Percentiles rank a stretch among this genome's conserved stretches.
Evolutionary conservation across 805 yeast genomes (phyloP).

Genomic region (Lachancea kluyveri): DNA sequence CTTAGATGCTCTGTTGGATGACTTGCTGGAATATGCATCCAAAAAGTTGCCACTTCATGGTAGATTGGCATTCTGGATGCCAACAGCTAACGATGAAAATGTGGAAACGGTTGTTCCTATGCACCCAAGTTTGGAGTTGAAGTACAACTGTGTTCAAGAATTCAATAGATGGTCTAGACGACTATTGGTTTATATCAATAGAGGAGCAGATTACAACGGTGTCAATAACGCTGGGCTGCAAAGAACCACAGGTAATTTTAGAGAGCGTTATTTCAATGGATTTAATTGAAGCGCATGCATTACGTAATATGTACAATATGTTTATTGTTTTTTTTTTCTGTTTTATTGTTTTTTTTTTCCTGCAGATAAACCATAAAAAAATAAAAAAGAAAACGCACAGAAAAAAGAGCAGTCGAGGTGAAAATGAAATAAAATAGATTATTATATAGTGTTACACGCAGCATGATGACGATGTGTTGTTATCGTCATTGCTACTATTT

Average conservation of each 20-base stretch:
- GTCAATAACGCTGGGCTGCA: conserved; percentile 38
- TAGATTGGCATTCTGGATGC: conserved; percentile 91
- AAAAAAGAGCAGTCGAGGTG: not conserved
- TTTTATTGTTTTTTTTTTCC: conserved; percentile 2
- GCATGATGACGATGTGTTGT: conserved; percentile 10
- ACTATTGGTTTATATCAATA: conserved; percentile 69
- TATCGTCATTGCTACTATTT: not conserved
- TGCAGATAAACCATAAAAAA: not conserved
- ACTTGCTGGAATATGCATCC: conserved; percentile 68
- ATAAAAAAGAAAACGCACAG: not conserved
- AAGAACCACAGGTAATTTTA: conserved; percentile 50
- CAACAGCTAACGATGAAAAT: conserved; percentile 85
- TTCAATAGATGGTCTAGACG: conserved; percentile 93
- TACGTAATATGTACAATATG: not conserved
- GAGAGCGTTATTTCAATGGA: conserved; percentile 71
- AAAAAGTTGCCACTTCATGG: conserved; percentile 67
- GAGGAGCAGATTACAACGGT: conserved; percentile 51
- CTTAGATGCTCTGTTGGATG: conserved; percentile 69
- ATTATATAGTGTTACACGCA: conserved; percentile 11
- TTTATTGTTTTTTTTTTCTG: conserved; percentile 3
- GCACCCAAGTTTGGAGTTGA: conserved; percentile 64
- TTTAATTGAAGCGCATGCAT: conserved; percentile 34
- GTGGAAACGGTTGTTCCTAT: conserved; percentile 66
- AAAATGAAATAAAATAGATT: too few species aligned
- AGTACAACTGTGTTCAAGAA: conserved; percentile 74